Base-by-base conservation (phyloP, 352 stramenopile species). In the Pythium apleroticum region DNA sequence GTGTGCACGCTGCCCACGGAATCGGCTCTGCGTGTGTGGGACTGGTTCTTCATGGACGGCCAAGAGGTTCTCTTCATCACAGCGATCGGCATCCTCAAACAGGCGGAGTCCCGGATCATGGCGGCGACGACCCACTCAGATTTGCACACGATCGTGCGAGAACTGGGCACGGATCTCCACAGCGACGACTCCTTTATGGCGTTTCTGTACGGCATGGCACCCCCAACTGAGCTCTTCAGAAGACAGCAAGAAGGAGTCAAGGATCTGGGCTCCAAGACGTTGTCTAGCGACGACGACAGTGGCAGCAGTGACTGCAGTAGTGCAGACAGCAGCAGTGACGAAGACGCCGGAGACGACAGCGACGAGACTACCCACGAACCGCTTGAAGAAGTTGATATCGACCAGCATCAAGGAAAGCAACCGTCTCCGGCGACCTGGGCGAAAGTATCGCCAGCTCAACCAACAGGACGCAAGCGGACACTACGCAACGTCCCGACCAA, bases 1-100 rank as follows among this genome's bases (percentile, higher is more conserved):
- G 73, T 94, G 20, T 91, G 90, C 60, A 93, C 83, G 35, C 60
- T 95, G 9, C 80, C 80, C 2, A 84, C 90, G 8, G 81, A 90
- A 55, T 87, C 77, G 7, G 81, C 80, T 6, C 57, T 93, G 20
- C 78, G 85, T 0, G 72, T 94, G 9, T 94, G 85, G 85, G 84
- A 94, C 62, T 86, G 73, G 72, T 80, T 93, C 45, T 90, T 93
- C 35, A 60, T 89, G 19, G 79, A 93, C 41, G 86, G 86, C 4
- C 63, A 86, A 50, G 63, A 85, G 35, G 75, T 84, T 49, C 62
- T 88, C 3, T 88, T 84, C 60, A 73, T 69, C 15, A 75, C 73
- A 3, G 73, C 73, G 25, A 72, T 85, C 33, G 76, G 73, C 2
- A 78, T 88, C 25, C 54, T 88, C 20, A 78, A 82, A 53, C 55